These are phyloP conservation scores for Lentinula raphanica DNA, from an alignment of 768 basidiomycete genomes.

Conservation along the genomic window DNA sequence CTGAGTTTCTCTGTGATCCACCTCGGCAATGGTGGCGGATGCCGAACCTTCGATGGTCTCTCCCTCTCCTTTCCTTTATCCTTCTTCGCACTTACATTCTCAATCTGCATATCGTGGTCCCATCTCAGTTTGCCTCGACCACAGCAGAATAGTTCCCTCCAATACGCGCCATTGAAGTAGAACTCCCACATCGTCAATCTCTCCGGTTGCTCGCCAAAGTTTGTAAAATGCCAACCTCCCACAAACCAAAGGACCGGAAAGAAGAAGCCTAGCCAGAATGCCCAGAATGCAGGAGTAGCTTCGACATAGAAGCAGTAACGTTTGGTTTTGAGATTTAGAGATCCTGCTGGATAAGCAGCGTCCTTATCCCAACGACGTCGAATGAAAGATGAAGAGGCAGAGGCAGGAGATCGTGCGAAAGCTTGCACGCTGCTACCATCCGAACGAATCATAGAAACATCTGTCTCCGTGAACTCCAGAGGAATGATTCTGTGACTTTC, in stretches of 20 bases:
- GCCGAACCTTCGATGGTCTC: not conserved
- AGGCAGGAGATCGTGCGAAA: slow-evolving; percentile 16
- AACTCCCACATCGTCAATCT: slow-evolving; percentile 41
- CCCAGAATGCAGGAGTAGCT: slow-evolving; percentile 44
- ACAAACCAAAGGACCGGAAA: slow-evolving; percentile 73
- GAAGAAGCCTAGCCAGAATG: slow-evolving; percentile 75
- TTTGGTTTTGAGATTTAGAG: slow-evolving; percentile 28
- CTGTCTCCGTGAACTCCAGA: slow-evolving; percentile 13
- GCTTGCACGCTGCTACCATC: not conserved
- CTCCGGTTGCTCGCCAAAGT: slow-evolving; percentile 41
- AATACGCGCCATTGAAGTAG: slow-evolving; percentile 34
- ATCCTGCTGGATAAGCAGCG: slow-evolving; percentile 31
- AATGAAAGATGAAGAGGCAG: slow-evolving; percentile 47
- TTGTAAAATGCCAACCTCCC: slow-evolving; percentile 66
- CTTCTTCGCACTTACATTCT: slow-evolving; percentile 16
- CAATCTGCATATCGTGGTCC: slow-evolving; percentile 11
- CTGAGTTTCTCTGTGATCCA: slow-evolving; percentile 41
- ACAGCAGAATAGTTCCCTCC: slow-evolving; percentile 33
- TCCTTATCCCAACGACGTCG: slow-evolving; percentile 45
- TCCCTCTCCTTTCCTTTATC: slow-evolving; percentile 21
- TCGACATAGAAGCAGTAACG: slow-evolving; percentile 19
- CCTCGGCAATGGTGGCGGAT: slow-evolving; percentile 30
- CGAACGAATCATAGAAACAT: slow-evolving; percentile 12
- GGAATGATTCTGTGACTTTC: slow-evolving; percentile 12
- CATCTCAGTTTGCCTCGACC: slow-evolving; percentile 14